Conservation (phyloP, 1,139 yeast species). For the Wickerhamiella infanticola region DNA sequence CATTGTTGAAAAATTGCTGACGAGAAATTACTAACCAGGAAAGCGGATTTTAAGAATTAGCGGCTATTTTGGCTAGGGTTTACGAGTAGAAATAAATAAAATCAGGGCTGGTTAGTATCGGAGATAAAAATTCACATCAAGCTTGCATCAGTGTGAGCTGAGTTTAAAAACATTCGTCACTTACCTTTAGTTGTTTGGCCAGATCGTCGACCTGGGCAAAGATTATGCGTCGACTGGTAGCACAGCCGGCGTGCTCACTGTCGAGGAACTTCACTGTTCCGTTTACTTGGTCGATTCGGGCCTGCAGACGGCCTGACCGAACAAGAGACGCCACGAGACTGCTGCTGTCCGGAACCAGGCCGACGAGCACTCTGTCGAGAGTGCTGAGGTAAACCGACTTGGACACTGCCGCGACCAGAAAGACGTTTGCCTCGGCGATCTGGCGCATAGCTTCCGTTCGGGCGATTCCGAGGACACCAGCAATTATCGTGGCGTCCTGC, state of each 20-base stretch:
- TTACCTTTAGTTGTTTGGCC: slow-evolving; percentile 8
- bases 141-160: slow-evolving; percentile 25
- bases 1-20: slow-evolving; percentile 9
- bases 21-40: neutral
- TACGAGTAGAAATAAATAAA: neutral
- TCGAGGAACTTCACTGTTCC: slow-evolving; percentile 4
- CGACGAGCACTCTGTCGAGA: slow-evolving; percentile 2
- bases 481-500: neutral
- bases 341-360: slow-evolving; percentile 3
- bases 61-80: too few species aligned
- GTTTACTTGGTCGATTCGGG: slow-evolving; percentile 10
- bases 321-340: slow-evolving; percentile 8
- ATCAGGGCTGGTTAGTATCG: slow-evolving; percentile 14
- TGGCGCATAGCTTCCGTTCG: neutral
- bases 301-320: slow-evolving; percentile 6
- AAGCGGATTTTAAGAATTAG: too few species aligned
- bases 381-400: slow-evolving; percentile 9
- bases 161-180: slow-evolving; percentile 19
- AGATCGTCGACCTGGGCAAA: slow-evolving; percentile 5
- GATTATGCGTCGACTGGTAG: slow-evolving; percentile 1
- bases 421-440: slow-evolving; percentile 12
- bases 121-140: slow-evolving; percentile 14
- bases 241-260: neutral
- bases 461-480: neutral
- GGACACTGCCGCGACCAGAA: slow-evolving; percentile 8